Evolutionary conservation across 805 yeast species (phyloP).

Genomic region (Zygoascus biomembranicola): DNA sequence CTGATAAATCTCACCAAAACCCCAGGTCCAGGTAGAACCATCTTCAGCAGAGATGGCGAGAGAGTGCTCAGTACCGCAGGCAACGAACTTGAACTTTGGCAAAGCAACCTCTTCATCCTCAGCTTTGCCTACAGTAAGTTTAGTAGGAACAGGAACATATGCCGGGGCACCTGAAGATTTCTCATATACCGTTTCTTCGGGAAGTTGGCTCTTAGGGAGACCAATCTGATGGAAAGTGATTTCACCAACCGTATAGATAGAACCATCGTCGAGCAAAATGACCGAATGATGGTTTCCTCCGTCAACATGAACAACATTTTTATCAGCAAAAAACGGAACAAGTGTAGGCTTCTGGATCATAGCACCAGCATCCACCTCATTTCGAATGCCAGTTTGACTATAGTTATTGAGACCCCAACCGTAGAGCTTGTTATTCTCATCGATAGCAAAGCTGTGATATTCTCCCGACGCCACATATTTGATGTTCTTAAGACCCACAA

Average conservation of each 20-base stretch:
- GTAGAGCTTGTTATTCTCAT: conserved; percentile 56
- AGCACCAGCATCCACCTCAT: conserved; percentile 50
- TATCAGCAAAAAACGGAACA: conserved; percentile 54
- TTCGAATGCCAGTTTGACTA: conserved; percentile 88
- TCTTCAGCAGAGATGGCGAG: conserved; percentile 67
- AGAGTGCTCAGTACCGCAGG: conserved; percentile 90
- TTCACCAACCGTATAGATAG: conserved; percentile 80
- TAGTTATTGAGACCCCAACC: conserved; percentile 97
- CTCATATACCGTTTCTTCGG: conserved; percentile 67
- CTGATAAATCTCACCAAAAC: conserved; percentile 95
- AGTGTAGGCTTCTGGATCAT: conserved; percentile 69
- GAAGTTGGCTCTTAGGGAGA: conserved; percentile 54
- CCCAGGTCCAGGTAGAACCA: conserved; percentile 92
- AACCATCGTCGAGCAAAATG: conserved; percentile 65
- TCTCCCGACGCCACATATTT: conserved; percentile 87
- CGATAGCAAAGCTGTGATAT: conserved; percentile 90
- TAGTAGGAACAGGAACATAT: conserved; percentile 79
- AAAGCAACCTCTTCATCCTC: conserved; percentile 20
- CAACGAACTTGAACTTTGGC: conserved; percentile 51
- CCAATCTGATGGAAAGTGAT: conserved; percentile 93
- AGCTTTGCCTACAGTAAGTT: conserved; percentile 36
- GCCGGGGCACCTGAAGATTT: conserved; percentile 60
- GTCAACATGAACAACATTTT: conserved; percentile 48
- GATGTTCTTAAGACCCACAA: conserved; percentile 72
- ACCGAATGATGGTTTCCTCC: conserved; percentile 95